Conservation (phyloP, 192 early-diverging fungal genomes). For the Rhizoclosmatium globosum region DNA sequence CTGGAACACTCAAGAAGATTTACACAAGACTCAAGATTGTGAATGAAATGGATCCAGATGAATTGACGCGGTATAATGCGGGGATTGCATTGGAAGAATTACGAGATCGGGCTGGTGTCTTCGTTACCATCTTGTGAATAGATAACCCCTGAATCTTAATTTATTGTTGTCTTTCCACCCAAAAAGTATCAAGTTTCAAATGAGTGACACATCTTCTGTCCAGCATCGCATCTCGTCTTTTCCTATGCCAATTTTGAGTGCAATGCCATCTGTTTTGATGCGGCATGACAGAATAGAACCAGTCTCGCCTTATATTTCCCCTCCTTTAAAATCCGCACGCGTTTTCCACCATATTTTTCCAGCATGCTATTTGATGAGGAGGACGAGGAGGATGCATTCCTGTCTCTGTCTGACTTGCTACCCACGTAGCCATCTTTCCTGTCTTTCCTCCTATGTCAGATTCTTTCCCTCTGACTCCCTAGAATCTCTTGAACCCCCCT, state of each 20-base stretch:
- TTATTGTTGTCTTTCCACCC: neutral
- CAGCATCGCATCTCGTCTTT: slow-evolving; percentile 21
- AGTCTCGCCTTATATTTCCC: neutral
- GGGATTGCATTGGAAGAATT: slow-evolving; percentile 75
- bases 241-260: slow-evolving; percentile 9
- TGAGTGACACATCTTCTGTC: slow-evolving; percentile 3
- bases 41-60: slow-evolving; percentile 74
- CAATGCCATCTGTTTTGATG: slow-evolving; percentile 5
- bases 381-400: no score
- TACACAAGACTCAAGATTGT: slow-evolving; percentile 68
- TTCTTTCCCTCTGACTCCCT: no score
- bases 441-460: no score
- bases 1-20: slow-evolving; percentile 62
- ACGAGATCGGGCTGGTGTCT: slow-evolving; percentile 39
- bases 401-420: no score
- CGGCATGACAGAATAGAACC: slow-evolving; percentile 15
- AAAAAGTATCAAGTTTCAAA: neutral
- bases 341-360: neutral
- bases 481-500: no score
- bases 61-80: slow-evolving; percentile 76
- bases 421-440: no score
- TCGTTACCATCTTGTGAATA: neutral
- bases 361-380: no score
- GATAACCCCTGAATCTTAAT: neutral
- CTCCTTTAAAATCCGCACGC: slow-evolving; percentile 14